phyloP scores from a whole-genome alignment of 495 filamentous ascomycete species.

The Daldinia concentrica region DNA sequence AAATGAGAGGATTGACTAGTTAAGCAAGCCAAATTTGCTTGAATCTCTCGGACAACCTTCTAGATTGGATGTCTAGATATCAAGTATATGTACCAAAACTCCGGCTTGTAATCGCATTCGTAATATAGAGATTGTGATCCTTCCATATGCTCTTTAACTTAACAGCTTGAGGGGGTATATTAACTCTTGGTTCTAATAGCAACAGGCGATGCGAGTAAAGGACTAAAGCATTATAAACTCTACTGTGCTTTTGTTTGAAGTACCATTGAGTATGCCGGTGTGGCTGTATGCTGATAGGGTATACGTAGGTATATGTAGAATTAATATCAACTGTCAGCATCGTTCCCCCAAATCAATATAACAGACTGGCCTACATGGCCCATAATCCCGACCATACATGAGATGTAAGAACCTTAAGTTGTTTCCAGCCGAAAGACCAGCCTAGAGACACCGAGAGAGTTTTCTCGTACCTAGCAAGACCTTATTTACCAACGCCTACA shows the following conservation, averaged over 20 bases:
- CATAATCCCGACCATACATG: background rate
- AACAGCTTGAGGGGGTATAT: too few species aligned
- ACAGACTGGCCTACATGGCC: background rate
- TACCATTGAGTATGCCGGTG: background rate
- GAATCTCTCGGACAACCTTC: background rate
- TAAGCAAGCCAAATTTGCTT: background rate
- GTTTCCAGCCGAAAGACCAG: background rate
- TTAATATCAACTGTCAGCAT: background rate
- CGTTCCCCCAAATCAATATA: background rate
- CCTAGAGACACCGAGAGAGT: background rate
- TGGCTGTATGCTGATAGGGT: background rate
- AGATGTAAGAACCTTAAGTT: constrained; percentile 3
- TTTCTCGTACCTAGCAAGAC: background rate
- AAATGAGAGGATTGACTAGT: background rate
- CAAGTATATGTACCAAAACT: background rate
- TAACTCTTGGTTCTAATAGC: too few species aligned
- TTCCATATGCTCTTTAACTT: too few species aligned
- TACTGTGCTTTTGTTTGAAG: background rate
- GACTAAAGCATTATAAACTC: too few species aligned
- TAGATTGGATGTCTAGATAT: too few species aligned
- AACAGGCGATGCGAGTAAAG: too few species aligned
- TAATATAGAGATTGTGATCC: too few species aligned
- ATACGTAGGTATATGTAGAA: background rate
- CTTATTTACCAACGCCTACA: background rate
- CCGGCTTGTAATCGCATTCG: constrained; percentile 4